Percentiles rank a stretch among this genome's conserved stretches.
Conservation (phyloP, 2,329 filamentous ascomycete species). For the Trichoderma semiorbis region DNA sequence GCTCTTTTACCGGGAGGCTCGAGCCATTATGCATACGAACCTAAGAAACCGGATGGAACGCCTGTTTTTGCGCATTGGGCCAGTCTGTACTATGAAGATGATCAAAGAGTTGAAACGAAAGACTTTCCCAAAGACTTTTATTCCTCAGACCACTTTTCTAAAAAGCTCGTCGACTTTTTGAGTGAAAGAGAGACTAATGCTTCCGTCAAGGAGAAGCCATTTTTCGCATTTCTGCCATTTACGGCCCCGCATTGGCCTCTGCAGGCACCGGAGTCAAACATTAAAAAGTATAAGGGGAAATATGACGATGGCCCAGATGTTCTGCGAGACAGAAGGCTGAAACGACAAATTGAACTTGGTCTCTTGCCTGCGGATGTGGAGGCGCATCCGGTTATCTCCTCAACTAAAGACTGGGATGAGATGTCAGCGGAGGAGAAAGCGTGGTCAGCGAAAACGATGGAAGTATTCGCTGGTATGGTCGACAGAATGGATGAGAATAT, state of each 20-base stretch:
- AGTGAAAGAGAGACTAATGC: constrained; percentile 26
- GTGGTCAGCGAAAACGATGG: constrained; percentile 54
- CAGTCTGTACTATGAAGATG: constrained; percentile 10
- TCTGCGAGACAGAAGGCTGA: constrained; percentile 50
- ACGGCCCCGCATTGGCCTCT: constrained; percentile 63
- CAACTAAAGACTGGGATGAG: constrained; percentile 46
- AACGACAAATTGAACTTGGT: constrained; percentile 54
- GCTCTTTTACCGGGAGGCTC: constrained; percentile 59
- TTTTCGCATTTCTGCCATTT: constrained; percentile 60
- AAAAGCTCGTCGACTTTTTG: background rate
- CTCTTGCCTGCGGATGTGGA: constrained; percentile 50
- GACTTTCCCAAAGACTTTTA: constrained; percentile 6
- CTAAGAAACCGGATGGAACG: background rate
- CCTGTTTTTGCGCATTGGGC: constrained; percentile 10
- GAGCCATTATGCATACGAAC: constrained; percentile 41
- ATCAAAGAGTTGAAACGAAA: constrained; percentile 1
- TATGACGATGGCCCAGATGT: constrained; percentile 60
- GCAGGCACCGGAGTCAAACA: constrained; percentile 53
- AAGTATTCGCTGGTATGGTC: constrained; percentile 62
- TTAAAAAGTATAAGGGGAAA: constrained; percentile 54
- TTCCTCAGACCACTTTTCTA: background rate
- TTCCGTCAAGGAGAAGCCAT: constrained; percentile 38
- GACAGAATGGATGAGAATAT: constrained; percentile 59
- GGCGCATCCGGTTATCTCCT: constrained; percentile 46
- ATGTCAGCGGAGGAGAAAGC: constrained; percentile 44